phyloP scores from a whole-genome alignment of 2,329 filamentous ascomycete species.

The Trichoderma brevicompactum region DNA sequence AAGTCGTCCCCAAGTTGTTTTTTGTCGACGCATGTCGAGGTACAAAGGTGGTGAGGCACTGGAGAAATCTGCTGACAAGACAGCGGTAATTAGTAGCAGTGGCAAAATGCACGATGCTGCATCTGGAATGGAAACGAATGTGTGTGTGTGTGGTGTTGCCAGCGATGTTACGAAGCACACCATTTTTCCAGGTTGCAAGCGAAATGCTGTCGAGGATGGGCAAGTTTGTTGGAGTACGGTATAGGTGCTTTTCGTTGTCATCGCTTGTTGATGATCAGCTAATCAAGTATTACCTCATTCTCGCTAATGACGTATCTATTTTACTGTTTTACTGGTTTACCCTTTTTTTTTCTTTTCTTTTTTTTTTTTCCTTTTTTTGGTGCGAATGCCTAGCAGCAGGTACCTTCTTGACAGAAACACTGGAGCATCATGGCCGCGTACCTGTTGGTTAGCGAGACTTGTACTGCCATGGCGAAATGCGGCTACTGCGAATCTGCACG shows the following conservation, averaged over 20 bases:
- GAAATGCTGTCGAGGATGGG: not conserved
- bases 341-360: not conserved
- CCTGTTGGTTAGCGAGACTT: not conserved
- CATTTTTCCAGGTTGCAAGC: not conserved
- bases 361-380: not conserved
- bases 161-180: not conserved
- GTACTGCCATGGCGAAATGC: not conserved
- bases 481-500: not conserved
- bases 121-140: not conserved
- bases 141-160: not conserved
- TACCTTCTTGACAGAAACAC: not conserved
- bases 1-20: not conserved
- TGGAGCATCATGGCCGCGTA: not conserved
- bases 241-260: no score
- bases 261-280: no score
- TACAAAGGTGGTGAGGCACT: not conserved
- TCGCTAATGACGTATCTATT: not conserved
- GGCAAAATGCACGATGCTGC: slow-evolving; percentile 24
- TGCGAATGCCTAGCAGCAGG: not conserved
- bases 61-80: slow-evolving; percentile 11
- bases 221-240: no score
- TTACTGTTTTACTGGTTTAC: not conserved
- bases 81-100: not conserved
- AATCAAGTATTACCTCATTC: not conserved
- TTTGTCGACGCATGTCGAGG: slow-evolving; percentile 1